Evolutionary conservation across 345 rosid genomes (phyloP).

Genomic region (Conringia planisiliqua): DNA sequence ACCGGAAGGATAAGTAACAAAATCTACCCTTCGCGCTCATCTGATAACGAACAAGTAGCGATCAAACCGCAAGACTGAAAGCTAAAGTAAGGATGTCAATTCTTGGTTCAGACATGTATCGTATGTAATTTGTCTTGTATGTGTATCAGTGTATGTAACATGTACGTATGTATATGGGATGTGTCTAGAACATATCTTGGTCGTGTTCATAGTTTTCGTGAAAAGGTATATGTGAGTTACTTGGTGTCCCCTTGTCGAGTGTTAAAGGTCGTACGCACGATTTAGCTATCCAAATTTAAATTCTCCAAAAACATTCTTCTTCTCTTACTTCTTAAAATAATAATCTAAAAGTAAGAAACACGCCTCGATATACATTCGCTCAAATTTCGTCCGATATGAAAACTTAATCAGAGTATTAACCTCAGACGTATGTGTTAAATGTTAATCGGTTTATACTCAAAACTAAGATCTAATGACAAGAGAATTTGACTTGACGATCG

Average conservation of each 20-base stretch:
- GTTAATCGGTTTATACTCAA: background rate
- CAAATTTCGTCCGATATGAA: background rate
- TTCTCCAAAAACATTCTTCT: background rate
- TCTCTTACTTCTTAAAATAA: background rate
- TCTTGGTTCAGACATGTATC: background rate
- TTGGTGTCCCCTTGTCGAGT: background rate
- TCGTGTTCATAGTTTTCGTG: background rate
- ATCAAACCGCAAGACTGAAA: background rate
- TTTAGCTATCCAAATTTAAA: background rate
- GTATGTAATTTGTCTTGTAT: background rate
- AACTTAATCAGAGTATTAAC: no score
- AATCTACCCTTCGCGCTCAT: slow-evolving; percentile 11
- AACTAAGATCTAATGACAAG: background rate
- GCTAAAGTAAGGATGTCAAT: background rate
- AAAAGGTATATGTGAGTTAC: background rate
- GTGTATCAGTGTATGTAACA: background rate
- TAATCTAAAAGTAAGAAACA: background rate
- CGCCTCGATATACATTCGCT: background rate
- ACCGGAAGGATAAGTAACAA: slow-evolving; percentile 6
- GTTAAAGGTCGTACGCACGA: background rate
- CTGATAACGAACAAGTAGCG: slow-evolving; percentile 2
- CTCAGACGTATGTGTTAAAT: background rate
- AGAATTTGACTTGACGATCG: slow-evolving; percentile 20
- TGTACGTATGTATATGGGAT: background rate
- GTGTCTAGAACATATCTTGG: background rate